Evolutionary conservation across 805 yeast genomes (phyloP).

Genomic region (Ascoidea rubescens): DNA sequence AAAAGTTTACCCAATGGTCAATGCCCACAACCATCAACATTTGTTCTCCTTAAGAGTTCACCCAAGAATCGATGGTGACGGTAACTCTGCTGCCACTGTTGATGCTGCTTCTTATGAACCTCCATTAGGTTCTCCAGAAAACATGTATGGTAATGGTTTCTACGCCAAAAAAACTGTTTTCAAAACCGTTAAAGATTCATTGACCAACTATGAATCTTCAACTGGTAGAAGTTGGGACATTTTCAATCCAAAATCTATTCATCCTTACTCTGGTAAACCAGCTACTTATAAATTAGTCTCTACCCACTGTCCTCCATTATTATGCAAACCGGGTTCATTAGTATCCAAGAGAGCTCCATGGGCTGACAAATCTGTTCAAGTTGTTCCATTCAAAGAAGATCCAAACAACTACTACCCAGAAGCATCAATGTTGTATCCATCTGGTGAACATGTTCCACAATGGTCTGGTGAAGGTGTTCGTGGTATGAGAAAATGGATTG

Average conservation of each 20-base stretch:
- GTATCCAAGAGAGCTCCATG: conserved; percentile 76
- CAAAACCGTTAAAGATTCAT: conserved; percentile 54
- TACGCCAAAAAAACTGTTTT: conserved; percentile 49
- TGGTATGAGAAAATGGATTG: conserved; percentile 60
- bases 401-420: conserved; percentile 18
- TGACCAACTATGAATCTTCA: conserved; percentile 43
- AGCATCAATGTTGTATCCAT: conserved; percentile 38
- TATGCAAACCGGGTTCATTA: conserved; percentile 61
- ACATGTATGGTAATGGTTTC: conserved; percentile 71
- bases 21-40: conserved; percentile 83
- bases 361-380: conserved; percentile 55
- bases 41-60: conserved; percentile 64
- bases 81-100: conserved; percentile 55
- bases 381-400: conserved; percentile 60
- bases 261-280: conserved; percentile 62
- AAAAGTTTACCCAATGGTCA: conserved; percentile 62
- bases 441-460: conserved; percentile 68
- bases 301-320: conserved; percentile 55
- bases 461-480: conserved; percentile 55
- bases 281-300: conserved; percentile 68
- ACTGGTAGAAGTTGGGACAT: conserved; percentile 69
- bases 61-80: conserved; percentile 72
- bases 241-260: conserved; percentile 54
- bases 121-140: conserved; percentile 53
- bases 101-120: conserved; percentile 49